phyloP scores from a whole-genome alignment of 2,329 filamentous ascomycete genomes.

The Fusarium dlaminii region DNA sequence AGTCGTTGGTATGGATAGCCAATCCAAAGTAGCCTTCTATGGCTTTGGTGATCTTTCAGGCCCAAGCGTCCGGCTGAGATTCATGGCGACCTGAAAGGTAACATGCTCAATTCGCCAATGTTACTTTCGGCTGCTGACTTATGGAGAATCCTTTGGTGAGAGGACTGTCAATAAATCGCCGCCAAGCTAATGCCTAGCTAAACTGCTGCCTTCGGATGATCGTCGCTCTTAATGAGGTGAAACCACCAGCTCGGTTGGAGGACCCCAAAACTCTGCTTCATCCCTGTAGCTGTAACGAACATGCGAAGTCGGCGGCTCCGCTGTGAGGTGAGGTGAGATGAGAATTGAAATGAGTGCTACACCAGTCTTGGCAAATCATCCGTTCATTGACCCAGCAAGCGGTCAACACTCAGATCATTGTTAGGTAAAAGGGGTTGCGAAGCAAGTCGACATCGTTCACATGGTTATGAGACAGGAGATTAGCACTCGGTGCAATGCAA shows the following conservation, averaged over 20 bases:
- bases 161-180: slow-evolving; percentile 8
- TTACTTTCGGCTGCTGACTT: slow-evolving; percentile 27
- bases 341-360: slow-evolving; percentile 22
- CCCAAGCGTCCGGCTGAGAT: slow-evolving; percentile 25
- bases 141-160: slow-evolving; percentile 21
- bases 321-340: slow-evolving; percentile 19
- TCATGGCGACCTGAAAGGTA: slow-evolving; percentile 17
- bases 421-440: slow-evolving; percentile 15
- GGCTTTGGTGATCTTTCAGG: slow-evolving; percentile 14
- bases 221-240: slow-evolving; percentile 24
- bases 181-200: slow-evolving; percentile 1
- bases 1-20: not conserved
- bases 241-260: slow-evolving; percentile 33
- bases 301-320: slow-evolving; percentile 14
- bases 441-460: slow-evolving; percentile 5
- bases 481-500: slow-evolving; percentile 3
- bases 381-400: slow-evolving; percentile 1
- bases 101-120: slow-evolving; percentile 22
- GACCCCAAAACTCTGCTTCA: slow-evolving; percentile 8
- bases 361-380: slow-evolving; percentile 26
- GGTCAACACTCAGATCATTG: not conserved
- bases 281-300: slow-evolving; percentile 21
- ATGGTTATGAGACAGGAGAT: not conserved
- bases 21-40: not conserved
- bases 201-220: slow-evolving; percentile 27